Base-by-base conservation (phyloP, 345 rosid species). In the Populus davidiana region DNA sequence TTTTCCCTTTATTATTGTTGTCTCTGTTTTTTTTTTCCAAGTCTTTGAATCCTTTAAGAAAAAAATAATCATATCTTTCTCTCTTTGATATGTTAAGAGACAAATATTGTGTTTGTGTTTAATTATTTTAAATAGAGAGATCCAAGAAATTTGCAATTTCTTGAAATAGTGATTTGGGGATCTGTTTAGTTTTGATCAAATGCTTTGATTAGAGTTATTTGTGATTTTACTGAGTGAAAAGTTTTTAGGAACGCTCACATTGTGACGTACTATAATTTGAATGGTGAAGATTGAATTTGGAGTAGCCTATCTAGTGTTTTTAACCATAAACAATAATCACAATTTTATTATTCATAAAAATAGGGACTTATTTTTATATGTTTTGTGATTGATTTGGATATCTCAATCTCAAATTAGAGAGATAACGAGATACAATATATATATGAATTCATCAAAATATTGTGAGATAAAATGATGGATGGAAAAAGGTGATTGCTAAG, bases 361-460 rank as follows among this genome's bases (percentile, higher is more conserved):
- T 0, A 16, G 1, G 1, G 2, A 47, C 1, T 3, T 17, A 4
- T 49, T 49, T 44, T 5, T 5, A 0, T 1, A 0, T 5, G 8
- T 50, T 49, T 49, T 49, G 56, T 50, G 21, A 50, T 50, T 50
- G 8, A 50, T 50, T 50, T 50, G 0, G 8, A 18, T 17, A 17
- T 50, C 8, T 50, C 2, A 50, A 17, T 41, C 44, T 41, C 1
- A 41, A 41, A 50, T 50, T 50, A 17, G 2, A 17, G 2, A 50
- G 2, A 50, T 2, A 49, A 49, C 1, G 1, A 16, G 0, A 13
- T 0, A 0, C 0, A 49, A 49, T 0, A 49, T 5, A 49, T 1
- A 41, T 17, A 50, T 5, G 8, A 6, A 50, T 50, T 5, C 8
- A 50, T 50, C 56, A 50, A 50, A 5, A 50, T 6, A 17, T 17